Base-by-base conservation (phyloP, 306 rosid genomes). In the Cyamopsis tetragonoloba region DNA sequence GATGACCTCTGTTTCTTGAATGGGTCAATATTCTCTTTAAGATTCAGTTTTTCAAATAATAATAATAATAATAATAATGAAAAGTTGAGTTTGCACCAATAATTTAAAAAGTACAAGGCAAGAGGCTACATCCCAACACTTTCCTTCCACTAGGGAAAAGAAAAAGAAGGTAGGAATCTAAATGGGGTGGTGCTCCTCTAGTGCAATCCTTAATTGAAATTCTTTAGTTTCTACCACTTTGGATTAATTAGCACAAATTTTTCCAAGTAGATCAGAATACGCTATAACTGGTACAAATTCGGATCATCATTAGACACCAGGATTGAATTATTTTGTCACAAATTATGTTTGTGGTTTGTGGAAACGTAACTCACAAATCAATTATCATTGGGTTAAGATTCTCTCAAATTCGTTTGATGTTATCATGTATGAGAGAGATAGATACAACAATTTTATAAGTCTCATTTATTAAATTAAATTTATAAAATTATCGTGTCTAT, bases 271-370 rank as follows among this genome's bases (percentile, higher is more conserved):
- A n/a, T n/a, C n/a, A n/a, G 67, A 54, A 7, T 28, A 4, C 20
- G 55, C 61, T 12, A n/a, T 26, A 1, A 4, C 28, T 57, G 23
- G 24, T 19, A 11, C 60, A 22, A 13, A 58, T 31, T 46, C 7
- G n/a, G 2, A 9, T 38, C 59, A 58, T 22, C 59, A 58, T 22
- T 2, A 42, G 24, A 43, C 59, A 44, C 60, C 38, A 44, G 4
- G 4, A 30, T 70, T 70, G 75, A 70, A 56, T 70, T 50, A 30
- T 50, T 24, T 68, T 24, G 62, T 41, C 43, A 54, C 18, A 26
- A 26, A 10, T 15, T 7, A n/a, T n/a, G n/a, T n/a, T n/a, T n/a
- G n/a, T n/a, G n/a, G 10, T 9, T 53, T 27, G 46, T 41, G 57
- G 57, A 68, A 53, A 38, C 60, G 24, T 6, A 5, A 17, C 2